A percentile compares a stretch with the other conserved stretches of the same genome.
These are phyloP conservation scores for Platanthera guangdongensis DNA, from an alignment of 106 monocot species.

Conservation along the genomic window DNA sequence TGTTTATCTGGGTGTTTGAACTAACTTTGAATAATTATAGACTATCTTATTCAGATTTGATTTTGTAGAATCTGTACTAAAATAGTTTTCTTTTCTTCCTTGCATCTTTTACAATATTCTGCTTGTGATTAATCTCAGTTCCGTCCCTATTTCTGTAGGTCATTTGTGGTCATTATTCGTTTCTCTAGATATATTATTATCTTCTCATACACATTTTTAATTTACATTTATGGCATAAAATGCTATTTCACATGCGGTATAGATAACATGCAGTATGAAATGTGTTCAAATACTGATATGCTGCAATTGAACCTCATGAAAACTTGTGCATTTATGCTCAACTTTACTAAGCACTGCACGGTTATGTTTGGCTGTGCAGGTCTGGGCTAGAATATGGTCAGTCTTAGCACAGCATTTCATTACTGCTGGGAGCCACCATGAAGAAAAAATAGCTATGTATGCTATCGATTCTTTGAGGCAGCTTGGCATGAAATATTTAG, in stretches of 20 bases:
- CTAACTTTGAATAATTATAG: too few relatives aligned
- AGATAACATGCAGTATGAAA: neutral
- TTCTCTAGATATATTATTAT: neutral
- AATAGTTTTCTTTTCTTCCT: too few relatives aligned
- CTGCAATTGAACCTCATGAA: neutral
- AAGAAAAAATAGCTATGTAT: constrained; percentile 96
- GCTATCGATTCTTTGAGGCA: constrained; percentile 93
- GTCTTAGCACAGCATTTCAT: constrained; percentile 95
- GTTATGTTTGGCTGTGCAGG: constrained; percentile 28
- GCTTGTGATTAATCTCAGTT: too few relatives aligned
- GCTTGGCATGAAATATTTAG: constrained; percentile 98
- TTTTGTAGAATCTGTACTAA: too few relatives aligned
- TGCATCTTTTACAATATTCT: too few relatives aligned
- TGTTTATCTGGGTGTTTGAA: too few relatives aligned
- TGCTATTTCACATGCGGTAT: neutral
- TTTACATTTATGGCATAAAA: neutral
- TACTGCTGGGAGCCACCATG: constrained; percentile 80
- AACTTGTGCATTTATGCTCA: constrained; percentile 5
- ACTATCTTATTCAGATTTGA: too few relatives aligned
- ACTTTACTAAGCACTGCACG: neutral
- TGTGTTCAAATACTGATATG: neutral
- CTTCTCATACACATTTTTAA: neutral
- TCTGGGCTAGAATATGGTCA: constrained; percentile 98
- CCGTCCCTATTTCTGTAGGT: neutral
- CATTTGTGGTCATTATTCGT: neutral